These are phyloP conservation scores for Nevesoporus exiguus DNA, from an alignment of 768 basidiomycete genomes.

Conservation along the genomic window DNA sequence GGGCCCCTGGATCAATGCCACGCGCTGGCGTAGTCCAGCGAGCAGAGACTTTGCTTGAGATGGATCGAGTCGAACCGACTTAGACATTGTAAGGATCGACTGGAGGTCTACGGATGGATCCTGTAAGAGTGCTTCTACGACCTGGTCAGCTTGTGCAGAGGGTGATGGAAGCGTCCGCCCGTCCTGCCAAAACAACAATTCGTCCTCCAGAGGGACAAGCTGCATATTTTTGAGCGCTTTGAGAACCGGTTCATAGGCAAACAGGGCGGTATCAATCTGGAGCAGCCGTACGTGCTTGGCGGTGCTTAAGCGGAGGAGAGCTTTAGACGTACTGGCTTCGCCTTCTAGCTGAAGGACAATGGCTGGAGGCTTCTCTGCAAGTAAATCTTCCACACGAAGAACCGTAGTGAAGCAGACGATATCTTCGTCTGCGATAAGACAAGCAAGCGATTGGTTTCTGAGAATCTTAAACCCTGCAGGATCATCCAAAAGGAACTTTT, in stretches of 20 bases:
- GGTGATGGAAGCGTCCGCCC: slow-evolving; percentile 16
- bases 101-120: slow-evolving; percentile 42
- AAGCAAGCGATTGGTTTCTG: slow-evolving; percentile 53
- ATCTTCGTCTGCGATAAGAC: slow-evolving; percentile 47
- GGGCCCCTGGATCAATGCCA: slow-evolving; percentile 69
- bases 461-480: slow-evolving; percentile 37
- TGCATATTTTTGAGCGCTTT: slow-evolving; percentile 50
- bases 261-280: slow-evolving; percentile 61
- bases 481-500: slow-evolving; percentile 37
- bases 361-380: slow-evolving; percentile 45
- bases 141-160: neutral
- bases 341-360: slow-evolving; percentile 57
- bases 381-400: slow-evolving; percentile 50
- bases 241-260: slow-evolving; percentile 62
- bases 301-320: slow-evolving; percentile 41
- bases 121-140: slow-evolving; percentile 28
- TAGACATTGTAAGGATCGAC: slow-evolving; percentile 33
- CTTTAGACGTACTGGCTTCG: slow-evolving; percentile 35
- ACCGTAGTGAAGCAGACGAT: slow-evolving; percentile 54
- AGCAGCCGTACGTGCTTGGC: slow-evolving; percentile 41
- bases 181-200: slow-evolving; percentile 54
- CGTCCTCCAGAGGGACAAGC: slow-evolving; percentile 46
- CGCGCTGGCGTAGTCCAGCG: slow-evolving; percentile 49
- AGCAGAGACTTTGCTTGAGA: slow-evolving; percentile 50
- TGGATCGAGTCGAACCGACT: slow-evolving; percentile 45